Base-by-base conservation (phyloP, 2,329 filamentous ascomycete species). In the Pyrenochaeta sp. region DNA sequence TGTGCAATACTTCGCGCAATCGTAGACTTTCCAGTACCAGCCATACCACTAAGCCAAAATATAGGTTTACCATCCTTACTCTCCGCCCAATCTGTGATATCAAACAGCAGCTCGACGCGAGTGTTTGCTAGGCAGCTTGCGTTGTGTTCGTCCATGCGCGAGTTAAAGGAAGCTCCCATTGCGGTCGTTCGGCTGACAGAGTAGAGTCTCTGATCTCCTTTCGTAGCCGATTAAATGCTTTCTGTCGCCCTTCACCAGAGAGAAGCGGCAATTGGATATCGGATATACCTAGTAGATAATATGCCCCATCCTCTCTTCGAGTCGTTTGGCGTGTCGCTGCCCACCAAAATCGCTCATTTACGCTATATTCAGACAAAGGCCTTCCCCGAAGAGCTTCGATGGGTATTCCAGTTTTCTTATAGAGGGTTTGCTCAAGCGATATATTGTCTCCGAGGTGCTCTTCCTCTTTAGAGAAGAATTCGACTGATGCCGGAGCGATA, bases 41-140 rank as follows among this genome's bases (percentile, higher is more conserved):
- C 57, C 42, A 57, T 50, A n/a, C 71, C 69, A n/a, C 49, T 63
- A 2, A 75, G 56, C 73, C 67, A 75, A 57, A 67, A 75, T 45
- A 74, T 67, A 27, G 44, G 41, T 33, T 60, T 61, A 18, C 57
- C 46, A n/a, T 58, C 32, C 31, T 39, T 27, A 11, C 43, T 42
- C 2, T 63, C 37, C 7, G 51, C 60, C 69, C 67, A 73, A 21
- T 12, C 35, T 18, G 27, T 21, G 23, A 74, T 69, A 0, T 61
- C 37, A 6, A 61, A 15, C 20, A 73, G 62, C 9, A 72, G 48
- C 10, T 60, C 50, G n/a, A 59, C 59, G n/a, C 71, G 61, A 2
- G 71, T 74, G 14, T 58, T 55, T 12, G 52, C 43, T 12, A 72
- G 58, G 39, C 68, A 74, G 35, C 36, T 46, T 33, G 58, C 32